phyloP scores from a whole-genome alignment of 2,329 filamentous ascomycete species.

The Cladosporium sp. region DNA sequence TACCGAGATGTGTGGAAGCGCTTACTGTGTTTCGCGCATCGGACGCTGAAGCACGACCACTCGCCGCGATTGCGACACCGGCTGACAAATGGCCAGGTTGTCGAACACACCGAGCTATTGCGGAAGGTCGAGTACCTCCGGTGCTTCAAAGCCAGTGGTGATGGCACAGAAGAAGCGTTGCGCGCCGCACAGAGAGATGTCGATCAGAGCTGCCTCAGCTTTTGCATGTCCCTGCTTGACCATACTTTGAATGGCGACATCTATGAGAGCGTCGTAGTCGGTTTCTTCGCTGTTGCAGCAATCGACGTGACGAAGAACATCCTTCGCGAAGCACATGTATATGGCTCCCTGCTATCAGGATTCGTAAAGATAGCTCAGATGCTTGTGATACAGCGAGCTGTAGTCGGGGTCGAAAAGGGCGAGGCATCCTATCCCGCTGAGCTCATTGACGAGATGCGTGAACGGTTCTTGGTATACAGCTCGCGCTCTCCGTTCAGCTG shows the following conservation, averaged over 20 bases:
- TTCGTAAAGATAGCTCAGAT: conserved; percentile 29
- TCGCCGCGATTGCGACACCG: no score
- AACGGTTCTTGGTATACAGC: conserved; percentile 23
- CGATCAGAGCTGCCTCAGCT: conserved; percentile 21
- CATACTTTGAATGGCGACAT: conserved; percentile 23
- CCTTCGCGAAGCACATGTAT: conserved; percentile 20
- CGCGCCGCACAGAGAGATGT: no score
- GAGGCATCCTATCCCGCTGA: conserved; percentile 22
- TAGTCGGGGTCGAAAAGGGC: conserved; percentile 9
- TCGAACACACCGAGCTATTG: no score
- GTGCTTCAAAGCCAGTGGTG: no score
- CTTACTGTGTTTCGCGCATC: conserved; percentile 24
- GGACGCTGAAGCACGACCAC: no score
- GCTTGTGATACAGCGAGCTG: conserved; percentile 25
- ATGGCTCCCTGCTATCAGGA: conserved; percentile 25
- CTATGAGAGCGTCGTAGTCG: conserved; percentile 24
- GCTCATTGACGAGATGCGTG: conserved; percentile 23
- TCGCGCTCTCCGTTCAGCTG: conserved; percentile 18
- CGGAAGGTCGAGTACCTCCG: no score
- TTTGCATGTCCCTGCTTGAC: conserved; percentile 26
- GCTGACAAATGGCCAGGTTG: no score
- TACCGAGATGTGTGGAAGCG: conserved; percentile 24
- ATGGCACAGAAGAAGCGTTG: no score
- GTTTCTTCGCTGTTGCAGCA: conserved; percentile 24
- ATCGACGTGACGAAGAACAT: conserved; percentile 17